Percentiles rank a stretch among this genome's conserved stretches.
phyloP scores from a whole-genome alignment of 2,329 filamentous ascomycete species.

The Aspergillus novoparasiticus region DNA sequence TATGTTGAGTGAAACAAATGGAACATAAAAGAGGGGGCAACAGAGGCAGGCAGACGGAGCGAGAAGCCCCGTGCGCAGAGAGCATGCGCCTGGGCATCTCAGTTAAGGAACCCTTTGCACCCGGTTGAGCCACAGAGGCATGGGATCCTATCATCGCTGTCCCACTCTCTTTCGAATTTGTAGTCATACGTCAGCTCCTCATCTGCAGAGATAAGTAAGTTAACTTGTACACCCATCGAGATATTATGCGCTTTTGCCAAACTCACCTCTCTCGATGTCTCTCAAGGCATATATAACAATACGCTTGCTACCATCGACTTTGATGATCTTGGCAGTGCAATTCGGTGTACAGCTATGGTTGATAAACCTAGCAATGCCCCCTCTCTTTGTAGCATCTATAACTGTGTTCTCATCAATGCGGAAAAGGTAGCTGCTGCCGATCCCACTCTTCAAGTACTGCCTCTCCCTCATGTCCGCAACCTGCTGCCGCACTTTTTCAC shows the following conservation, averaged over 20 bases:
- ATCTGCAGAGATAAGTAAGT: constrained; percentile 57
- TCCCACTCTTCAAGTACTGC: constrained; percentile 91
- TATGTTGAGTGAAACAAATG: neutral
- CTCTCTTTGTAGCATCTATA: constrained; percentile 97
- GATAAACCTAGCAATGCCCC: constrained; percentile 96
- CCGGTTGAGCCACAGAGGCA: constrained; percentile 94
- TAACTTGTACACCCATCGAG: constrained; percentile 1
- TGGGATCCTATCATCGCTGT: constrained; percentile 91
- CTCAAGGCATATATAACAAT: constrained; percentile 98
- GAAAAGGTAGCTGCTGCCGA: constrained; percentile 96
- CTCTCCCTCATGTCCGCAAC: constrained; percentile 95
- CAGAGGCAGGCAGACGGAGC: neutral
- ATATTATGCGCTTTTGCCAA: neutral
- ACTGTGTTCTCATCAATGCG: constrained; percentile 97
- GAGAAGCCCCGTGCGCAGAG: neutral
- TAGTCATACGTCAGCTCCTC: constrained; percentile 99
- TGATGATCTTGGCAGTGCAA: constrained; percentile 99
- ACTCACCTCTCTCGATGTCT: constrained; percentile 92
- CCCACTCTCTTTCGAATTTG: constrained; percentile 98
- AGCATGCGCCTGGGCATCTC: constrained; percentile 33
- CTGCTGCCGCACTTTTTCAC: constrained; percentile 93
- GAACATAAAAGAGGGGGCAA: neutral
- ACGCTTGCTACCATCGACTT: constrained; percentile 94
- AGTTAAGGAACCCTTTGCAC: constrained; percentile 99
- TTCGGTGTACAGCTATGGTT: constrained; percentile 98